Percentiles rank a stretch among this genome's conserved stretches.
Conservation (phyloP, 1,284 basidiomycete genomes). For the Lentinula novae-zelandiae region DNA sequence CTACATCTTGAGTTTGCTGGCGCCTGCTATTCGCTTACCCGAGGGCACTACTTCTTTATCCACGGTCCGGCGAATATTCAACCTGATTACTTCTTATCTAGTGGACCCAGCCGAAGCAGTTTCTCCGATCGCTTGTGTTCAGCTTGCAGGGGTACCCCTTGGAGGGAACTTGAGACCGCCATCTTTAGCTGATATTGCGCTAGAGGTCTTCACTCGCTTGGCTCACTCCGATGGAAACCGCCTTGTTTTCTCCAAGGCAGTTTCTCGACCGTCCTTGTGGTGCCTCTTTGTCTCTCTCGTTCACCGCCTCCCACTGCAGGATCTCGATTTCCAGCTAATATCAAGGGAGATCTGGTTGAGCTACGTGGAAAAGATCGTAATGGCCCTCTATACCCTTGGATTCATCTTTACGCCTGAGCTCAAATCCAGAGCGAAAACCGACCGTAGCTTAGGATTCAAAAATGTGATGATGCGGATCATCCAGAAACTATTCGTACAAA, state of each 20-base stretch:
- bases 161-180: conserved; percentile 49
- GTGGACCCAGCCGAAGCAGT: conserved; percentile 67
- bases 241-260: conserved; percentile 57
- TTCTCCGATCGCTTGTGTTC: conserved; percentile 54
- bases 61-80: conserved; percentile 55
- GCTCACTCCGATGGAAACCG: conserved; percentile 80
- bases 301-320: conserved; percentile 77
- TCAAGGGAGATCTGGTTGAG: conserved; percentile 68
- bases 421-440: conserved; percentile 65
- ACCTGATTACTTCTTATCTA: conserved; percentile 74
- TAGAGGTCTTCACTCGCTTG: conserved; percentile 81
- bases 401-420: conserved; percentile 78
- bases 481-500: conserved; percentile 51
- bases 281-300: conserved; percentile 68
- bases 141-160: conserved; percentile 43
- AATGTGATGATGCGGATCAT: conserved; percentile 64
- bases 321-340: conserved; percentile 73
- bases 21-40: conserved; percentile 47
- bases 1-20: conserved; percentile 69
- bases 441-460: conserved; percentile 56
- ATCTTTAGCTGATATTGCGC: conserved; percentile 66
- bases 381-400: conserved; percentile 83
- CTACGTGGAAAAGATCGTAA: conserved; percentile 75
- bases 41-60: conserved; percentile 28
- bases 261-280: conserved; percentile 60